phyloP scores from a whole-genome alignment of 2,329 filamentous ascomycete genomes.

The Coleophoma cylindrospora region DNA sequence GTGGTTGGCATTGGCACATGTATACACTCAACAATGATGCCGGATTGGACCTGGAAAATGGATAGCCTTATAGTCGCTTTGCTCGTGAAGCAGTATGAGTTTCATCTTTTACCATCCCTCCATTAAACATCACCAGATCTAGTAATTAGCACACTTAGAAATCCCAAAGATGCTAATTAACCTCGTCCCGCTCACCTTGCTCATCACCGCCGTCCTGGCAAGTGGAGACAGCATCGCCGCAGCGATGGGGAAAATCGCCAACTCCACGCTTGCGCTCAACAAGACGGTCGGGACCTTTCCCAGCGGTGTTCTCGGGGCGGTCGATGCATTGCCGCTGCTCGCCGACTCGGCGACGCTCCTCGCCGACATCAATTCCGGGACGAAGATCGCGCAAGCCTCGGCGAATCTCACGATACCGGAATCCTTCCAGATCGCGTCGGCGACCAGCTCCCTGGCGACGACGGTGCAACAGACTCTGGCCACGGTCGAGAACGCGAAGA shows the following conservation, averaged over 20 bases:
- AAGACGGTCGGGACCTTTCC: conserved; percentile 9
- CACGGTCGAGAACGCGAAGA: conserved; percentile 25
- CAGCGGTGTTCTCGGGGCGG: conserved; percentile 6
- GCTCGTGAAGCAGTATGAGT: too few relatives aligned
- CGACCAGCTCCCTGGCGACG: conserved; percentile 2
- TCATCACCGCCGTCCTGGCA: conserved; percentile 14
- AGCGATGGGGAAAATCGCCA: conserved; percentile 14
- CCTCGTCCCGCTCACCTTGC: conserved; percentile 8
- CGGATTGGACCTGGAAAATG: too few relatives aligned
- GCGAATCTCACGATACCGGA: conserved; percentile 30
- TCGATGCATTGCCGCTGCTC: conserved; percentile 30
- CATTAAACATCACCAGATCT: too few relatives aligned
- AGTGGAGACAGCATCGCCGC: conserved; percentile 16
- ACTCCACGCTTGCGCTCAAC: conserved; percentile 14
- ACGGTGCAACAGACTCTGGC: conserved; percentile 6
- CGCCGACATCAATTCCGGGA: conserved; percentile 32
- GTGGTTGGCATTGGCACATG: too few relatives aligned
- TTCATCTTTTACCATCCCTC: too few relatives aligned
- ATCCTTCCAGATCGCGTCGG: conserved; percentile 32
- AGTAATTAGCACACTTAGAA: too few relatives aligned
- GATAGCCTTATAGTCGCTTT: too few relatives aligned
- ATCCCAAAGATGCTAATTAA: conserved; percentile 11
- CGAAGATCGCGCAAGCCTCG: conserved; percentile 29
- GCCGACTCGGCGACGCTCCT: conserved; percentile 33
- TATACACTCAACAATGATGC: too few relatives aligned